Evolutionary conservation across 192 early-diverging fungal species (phyloP).

Genomic region (Backusella tuberculispora): DNA sequence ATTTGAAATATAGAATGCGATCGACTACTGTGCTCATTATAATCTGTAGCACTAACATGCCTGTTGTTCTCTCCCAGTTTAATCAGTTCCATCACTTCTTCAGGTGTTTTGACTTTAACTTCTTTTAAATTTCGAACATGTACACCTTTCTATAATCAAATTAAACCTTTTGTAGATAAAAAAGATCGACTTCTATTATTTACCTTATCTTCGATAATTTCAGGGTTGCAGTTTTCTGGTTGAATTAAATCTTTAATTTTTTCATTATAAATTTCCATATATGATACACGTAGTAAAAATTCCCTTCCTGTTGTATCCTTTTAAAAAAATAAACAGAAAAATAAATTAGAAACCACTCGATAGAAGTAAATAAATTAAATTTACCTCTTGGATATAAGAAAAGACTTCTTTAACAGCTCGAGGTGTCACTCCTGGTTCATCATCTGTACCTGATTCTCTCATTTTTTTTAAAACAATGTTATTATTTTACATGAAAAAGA

Average conservation of each 20-base stretch:
- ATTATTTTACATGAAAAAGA: not conserved
- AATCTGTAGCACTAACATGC: conserved; percentile 88
- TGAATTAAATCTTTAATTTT: conserved; percentile 87
- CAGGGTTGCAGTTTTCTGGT: conserved; percentile 76
- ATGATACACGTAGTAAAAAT: conserved; percentile 91
- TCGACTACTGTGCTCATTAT: conserved; percentile 89
- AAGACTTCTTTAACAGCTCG: conserved; percentile 80
- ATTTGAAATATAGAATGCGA: conserved; percentile 98
- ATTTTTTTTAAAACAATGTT: not conserved
- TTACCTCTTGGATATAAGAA: conserved; percentile 66
- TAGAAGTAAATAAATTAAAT: too few species aligned
- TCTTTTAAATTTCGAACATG: conserved; percentile 76
- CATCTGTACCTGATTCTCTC: conserved; percentile 55
- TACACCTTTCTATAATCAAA: conserved; percentile 57
- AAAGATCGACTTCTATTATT: not conserved
- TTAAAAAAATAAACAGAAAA: not conserved
- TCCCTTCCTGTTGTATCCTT: conserved; percentile 46
- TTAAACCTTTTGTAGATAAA: not conserved
- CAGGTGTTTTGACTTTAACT: conserved; percentile 70
- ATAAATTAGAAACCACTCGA: too few species aligned
- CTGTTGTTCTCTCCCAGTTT: conserved; percentile 79
- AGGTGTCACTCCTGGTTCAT: conserved; percentile 79
- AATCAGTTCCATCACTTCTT: conserved; percentile 79
- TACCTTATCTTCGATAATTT: conserved; percentile 67
- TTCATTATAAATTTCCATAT: conserved; percentile 98